Evolutionary conservation across 768 basidiomycete genomes (phyloP), one percentile per base, ranked within the genome.

Genomic region (Leccinum obscurum): DNA sequence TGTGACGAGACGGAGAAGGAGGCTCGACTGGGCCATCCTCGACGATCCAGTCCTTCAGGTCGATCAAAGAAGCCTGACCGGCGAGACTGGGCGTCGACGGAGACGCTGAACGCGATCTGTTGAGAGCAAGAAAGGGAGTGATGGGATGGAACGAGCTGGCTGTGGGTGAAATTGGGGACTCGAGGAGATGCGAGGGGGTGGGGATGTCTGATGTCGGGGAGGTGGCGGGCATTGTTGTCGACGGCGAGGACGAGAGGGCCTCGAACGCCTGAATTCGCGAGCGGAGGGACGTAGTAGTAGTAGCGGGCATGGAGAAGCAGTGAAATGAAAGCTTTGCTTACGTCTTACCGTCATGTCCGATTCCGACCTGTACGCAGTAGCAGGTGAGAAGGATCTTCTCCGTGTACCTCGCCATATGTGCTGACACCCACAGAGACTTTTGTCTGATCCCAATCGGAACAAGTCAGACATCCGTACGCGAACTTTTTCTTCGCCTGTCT

Each of bases 391-490:
- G 8, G 8, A 9, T 46, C 44, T 46, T 20, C 41, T 13, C 32
- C 15, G n/a, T 5, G 10, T 44, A 20, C 28, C 50, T 46, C 20
- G 26, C 50, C 26, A 30, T 10, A 30, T 30, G 9, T 10, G 13
- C 57, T 55, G 26, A 22, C 24, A 41, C 51, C 24, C 52, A 26
- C 24, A 50, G 46, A 93, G 93, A 95, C 73, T 93, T 95, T 70
- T 95, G 93, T 68, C 83, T 95, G 41, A 87, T 94, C 58, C 93
- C 93, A 13, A 88, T 95, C 57, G 93, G 93, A 58, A 91, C 89
- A 2, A 83, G 73, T 15, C 83, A 85, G 32, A 76, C 90, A 24
- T 93, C 90, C 6, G 93, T 89, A 63, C 51, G 82, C 61, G n/a
- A 5, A 35, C 11, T 9, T 55, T 30, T 20, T 51, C 13, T 20